phyloP scores from a whole-genome alignment of 371 early-diverging fungal genomes.

The Blakeslea trispora region DNA sequence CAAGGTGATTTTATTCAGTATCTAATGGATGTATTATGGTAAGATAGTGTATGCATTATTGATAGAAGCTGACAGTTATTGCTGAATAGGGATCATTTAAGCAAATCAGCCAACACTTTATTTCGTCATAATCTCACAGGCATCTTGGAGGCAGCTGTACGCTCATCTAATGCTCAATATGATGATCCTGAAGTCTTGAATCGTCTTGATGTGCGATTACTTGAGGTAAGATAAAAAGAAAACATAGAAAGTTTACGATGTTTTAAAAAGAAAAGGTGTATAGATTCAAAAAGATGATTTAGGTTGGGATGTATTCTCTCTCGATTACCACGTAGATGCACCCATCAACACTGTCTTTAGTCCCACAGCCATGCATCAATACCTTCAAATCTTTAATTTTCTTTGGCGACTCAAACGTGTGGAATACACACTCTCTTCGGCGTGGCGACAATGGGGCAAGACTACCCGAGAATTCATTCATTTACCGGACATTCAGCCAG shows the following conservation, averaged over 20 bases:
- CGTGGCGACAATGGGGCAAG: conserved; percentile 84
- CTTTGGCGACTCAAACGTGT: conserved; percentile 90
- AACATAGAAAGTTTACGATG: no score
- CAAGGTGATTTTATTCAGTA: conserved; percentile 96
- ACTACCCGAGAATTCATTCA: conserved; percentile 56
- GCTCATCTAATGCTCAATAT: conserved; percentile 90
- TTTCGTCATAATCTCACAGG: conserved; percentile 90
- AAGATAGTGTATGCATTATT: no score
- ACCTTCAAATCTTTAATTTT: conserved; percentile 83
- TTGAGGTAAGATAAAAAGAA: conserved; percentile 45
- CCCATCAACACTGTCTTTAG: conserved; percentile 88
- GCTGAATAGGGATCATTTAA: conserved; percentile 63
- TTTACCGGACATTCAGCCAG: conserved; percentile 45
- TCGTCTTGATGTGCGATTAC: conserved; percentile 76
- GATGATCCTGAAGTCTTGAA: conserved; percentile 80
- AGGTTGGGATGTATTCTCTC: conserved; percentile 93
- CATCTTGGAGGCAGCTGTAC: conserved; percentile 81
- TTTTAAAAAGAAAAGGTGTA: background rate
- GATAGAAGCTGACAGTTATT: no score
- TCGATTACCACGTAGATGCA: conserved; percentile 82
- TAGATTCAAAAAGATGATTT: conserved; percentile 70
- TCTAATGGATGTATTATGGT: conserved; percentile 85
- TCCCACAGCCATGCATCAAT: conserved; percentile 74
- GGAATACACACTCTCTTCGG: conserved; percentile 71
- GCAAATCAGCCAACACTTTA: conserved; percentile 74